Conservation (phyloP, 1,284 basidiomycete genomes). For the Cryptococcus sp. region DNA sequence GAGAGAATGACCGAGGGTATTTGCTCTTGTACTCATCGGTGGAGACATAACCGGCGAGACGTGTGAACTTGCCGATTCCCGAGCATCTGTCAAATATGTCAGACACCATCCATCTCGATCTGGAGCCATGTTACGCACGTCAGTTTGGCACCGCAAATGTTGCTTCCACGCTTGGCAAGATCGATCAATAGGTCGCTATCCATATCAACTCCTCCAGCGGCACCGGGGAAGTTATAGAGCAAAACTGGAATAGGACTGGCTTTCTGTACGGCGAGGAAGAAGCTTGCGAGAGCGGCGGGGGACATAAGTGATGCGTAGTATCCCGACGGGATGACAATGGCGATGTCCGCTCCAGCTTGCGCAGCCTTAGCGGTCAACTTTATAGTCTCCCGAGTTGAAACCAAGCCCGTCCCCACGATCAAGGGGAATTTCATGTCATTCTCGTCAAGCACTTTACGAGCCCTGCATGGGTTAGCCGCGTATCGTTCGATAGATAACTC, state of each 20-base stretch:
- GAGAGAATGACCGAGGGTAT: conserved; percentile 3
- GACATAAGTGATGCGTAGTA: conserved; percentile 18
- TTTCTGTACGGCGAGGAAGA: conserved; percentile 9
- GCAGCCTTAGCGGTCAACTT: conserved; percentile 6
- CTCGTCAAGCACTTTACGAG: conserved; percentile 2
- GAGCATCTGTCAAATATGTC: conserved; percentile 8
- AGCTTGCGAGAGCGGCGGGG: conserved; percentile 5
- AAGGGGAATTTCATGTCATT: conserved; percentile 1
- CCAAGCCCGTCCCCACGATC: conserved; percentile 10
- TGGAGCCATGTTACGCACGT: conserved; percentile 5
- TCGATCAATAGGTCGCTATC: conserved; percentile 12
- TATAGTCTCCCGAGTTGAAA: conserved; percentile 10
- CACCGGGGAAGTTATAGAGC: conserved; percentile 11
- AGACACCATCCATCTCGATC: background rate
- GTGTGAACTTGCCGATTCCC: conserved; percentile 12
- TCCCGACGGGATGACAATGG: conserved; percentile 12
- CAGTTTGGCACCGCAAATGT: conserved; percentile 14
- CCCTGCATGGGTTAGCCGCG: background rate
- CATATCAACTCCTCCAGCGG: conserved; percentile 12
- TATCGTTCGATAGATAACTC: background rate
- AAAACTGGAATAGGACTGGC: conserved; percentile 11
- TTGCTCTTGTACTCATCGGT: background rate
- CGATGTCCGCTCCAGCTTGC: conserved; percentile 9
- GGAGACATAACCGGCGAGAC: conserved; percentile 4
- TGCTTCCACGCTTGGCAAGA: conserved; percentile 5